phyloP scores from a whole-genome alignment of 257 asterid genomes.

The Thymus quinquecostatus region DNA sequence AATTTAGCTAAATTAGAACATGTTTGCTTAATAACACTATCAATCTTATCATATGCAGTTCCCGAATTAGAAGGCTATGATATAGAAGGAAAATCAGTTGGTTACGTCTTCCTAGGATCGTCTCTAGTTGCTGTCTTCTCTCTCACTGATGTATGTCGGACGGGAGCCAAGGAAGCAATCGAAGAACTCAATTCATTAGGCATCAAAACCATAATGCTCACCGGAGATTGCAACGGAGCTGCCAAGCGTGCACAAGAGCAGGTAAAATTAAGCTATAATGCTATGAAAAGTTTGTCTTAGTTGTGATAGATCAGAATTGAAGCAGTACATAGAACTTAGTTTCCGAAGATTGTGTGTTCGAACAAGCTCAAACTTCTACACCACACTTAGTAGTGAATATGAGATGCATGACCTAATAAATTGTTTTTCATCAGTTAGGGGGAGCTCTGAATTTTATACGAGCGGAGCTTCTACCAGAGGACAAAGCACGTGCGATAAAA shows the following conservation, averaged over 20 bases:
- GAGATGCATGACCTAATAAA: neutral
- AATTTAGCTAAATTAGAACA: too few relatives aligned
- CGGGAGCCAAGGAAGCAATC: slow-evolving; percentile 84
- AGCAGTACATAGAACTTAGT: too few relatives aligned
- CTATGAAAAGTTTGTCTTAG: too few relatives aligned
- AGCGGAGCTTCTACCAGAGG: slow-evolving; percentile 81
- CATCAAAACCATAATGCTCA: slow-evolving; percentile 78
- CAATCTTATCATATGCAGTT: slow-evolving; percentile 41
- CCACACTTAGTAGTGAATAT: too few relatives aligned
- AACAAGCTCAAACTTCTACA: neutral
- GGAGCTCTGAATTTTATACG: slow-evolving; percentile 59
- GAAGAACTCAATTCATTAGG: slow-evolving; percentile 61
- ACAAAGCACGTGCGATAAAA: slow-evolving; percentile 55
- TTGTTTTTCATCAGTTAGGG: slow-evolving; percentile 45
- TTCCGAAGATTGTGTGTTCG: too few relatives aligned
- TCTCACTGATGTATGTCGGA: slow-evolving; percentile 76
- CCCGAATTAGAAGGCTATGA: slow-evolving; percentile 55
- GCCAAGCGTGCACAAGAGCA: slow-evolving; percentile 74
- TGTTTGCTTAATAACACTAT: neutral
- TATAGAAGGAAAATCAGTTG: slow-evolving; percentile 62
- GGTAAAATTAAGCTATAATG: slow-evolving; percentile 30
- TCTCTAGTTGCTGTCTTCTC: slow-evolving; percentile 60
- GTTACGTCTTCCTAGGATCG: slow-evolving; percentile 66
- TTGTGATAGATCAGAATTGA: too few relatives aligned
- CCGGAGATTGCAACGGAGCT: slow-evolving; percentile 80